Conservation (phyloP, 345 rosid species). For the Eucalyptus regnans region DNA sequence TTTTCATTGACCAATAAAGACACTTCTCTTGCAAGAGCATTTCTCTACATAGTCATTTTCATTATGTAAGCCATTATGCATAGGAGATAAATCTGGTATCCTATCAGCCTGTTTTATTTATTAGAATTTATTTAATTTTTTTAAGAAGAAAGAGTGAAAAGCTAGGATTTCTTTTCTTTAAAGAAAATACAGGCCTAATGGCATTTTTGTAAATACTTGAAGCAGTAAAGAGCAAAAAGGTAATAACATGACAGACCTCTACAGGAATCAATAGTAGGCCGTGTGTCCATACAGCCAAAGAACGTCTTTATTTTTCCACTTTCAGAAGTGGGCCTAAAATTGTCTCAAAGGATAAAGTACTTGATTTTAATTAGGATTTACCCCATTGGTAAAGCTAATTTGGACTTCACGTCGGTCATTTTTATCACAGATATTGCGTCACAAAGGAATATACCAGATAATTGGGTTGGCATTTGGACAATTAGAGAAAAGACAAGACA, state of each 20-base stretch:
- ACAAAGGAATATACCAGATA: too few relatives aligned
- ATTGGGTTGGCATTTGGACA: too few relatives aligned
- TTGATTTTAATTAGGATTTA: too few relatives aligned
- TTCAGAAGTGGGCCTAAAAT: too few relatives aligned
- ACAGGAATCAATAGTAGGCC: neutral
- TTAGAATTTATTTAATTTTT: neutral
- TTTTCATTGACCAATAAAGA: neutral
- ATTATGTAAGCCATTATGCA: neutral
- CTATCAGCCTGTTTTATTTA: neutral
- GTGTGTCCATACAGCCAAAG: neutral
- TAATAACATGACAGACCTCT: neutral
- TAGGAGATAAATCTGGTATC: neutral
- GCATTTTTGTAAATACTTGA: neutral
- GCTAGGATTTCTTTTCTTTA: neutral
- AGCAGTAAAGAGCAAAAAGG: neutral
- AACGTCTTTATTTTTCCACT: too few relatives aligned
- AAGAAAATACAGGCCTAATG: neutral
- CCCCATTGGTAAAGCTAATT: too few relatives aligned
- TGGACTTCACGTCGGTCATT: too few relatives aligned
- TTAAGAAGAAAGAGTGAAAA: neutral
- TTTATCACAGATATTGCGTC: too few relatives aligned
- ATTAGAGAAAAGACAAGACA: too few relatives aligned
- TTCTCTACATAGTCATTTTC: neutral
- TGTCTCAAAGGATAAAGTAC: too few relatives aligned
- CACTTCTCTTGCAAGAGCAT: neutral